A percentile compares a stretch with the other conserved stretches of the same genome.
Conservation (phyloP, 768 basidiomycete species). For the Trametes villosa region DNA sequence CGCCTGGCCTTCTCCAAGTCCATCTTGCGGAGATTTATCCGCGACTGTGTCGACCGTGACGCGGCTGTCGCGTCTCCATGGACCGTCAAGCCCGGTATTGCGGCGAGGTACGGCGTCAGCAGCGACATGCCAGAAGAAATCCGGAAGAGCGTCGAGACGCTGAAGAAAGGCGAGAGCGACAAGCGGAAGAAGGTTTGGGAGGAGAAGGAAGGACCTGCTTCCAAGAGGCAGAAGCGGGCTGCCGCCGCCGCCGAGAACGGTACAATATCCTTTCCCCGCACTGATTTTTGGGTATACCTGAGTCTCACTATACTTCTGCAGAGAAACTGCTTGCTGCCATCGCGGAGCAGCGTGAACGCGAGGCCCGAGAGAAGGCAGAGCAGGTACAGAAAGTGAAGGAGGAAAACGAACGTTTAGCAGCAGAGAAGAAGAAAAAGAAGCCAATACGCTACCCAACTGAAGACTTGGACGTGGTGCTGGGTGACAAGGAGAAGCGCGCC, state of each 20-base stretch:
- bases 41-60: slow-evolving; percentile 93
- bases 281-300: neutral
- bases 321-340: slow-evolving; percentile 38
- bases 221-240: slow-evolving; percentile 79
- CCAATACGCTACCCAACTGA: slow-evolving; percentile 92
- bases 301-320: neutral
- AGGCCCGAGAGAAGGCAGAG: slow-evolving; percentile 71
- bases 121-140: slow-evolving; percentile 87
- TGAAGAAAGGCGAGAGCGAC: slow-evolving; percentile 88
- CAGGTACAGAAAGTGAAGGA: slow-evolving; percentile 66
- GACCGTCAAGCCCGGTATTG: slow-evolving; percentile 89
- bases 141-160: slow-evolving; percentile 73
- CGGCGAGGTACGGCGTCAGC: slow-evolving; percentile 82
- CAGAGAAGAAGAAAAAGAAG: slow-evolving; percentile 87
- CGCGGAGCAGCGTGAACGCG: slow-evolving; percentile 70
- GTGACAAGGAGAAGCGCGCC: slow-evolving; percentile 82
- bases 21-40: slow-evolving; percentile 93
- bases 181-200: slow-evolving; percentile 93
- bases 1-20: slow-evolving; percentile 96
- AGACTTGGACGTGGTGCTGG: slow-evolving; percentile 80
- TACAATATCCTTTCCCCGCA: slow-evolving; percentile 32
- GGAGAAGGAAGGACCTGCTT: slow-evolving; percentile 81
- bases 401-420: slow-evolving; percentile 70
- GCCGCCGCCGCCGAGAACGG: slow-evolving; percentile 78
- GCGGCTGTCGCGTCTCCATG: slow-evolving; percentile 93